Base-by-base conservation (phyloP, 305 asterid species). In the Solanum hybrid region DNA sequence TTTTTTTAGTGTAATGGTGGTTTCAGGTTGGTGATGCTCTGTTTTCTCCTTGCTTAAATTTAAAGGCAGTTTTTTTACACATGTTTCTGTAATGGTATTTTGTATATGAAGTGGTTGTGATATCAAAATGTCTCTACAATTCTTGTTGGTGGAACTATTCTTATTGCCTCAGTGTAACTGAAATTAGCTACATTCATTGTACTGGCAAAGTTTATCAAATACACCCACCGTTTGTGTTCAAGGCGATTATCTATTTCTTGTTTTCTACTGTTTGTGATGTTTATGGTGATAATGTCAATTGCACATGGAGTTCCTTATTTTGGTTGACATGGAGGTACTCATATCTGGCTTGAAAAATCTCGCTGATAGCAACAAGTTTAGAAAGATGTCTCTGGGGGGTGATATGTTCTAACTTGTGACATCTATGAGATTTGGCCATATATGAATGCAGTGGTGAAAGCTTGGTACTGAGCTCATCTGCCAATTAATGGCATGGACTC, bases 1-100 rank as follows among this genome's bases (percentile, higher is more conserved):
- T 31, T 51, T 20, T 73, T 40, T 4, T 38, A 84, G 85, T 89
- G 75, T 86, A 89, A 88, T 89, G 94, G 77, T 91, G 89, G 86
- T 91, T 89, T 91, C 75, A 86, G 92, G 89, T 87, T 89, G 91
- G 91, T 85, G 91, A 87, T 92, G 90, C 90, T 89, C 85, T 86
- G 38, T 90, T 88, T 76, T 81, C 90, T 72, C 90, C 56, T 91
- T 90, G 78, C 90, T 92, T 93, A 40, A 76, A 60, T 90, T 88
- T 88, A 71, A 90, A 89, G 93, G 26, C 46, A 64, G 90, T 86
- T 71, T 64, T 87, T 79, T 51, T 90, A 26, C 86, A 88, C 38
- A 87, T 12, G 10, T 72, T 72, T 72, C 12, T 32, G 17, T 87
- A 10, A 40, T 31, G 72, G 72, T 73, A 12, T 86, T 84, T 90